Evolutionary conservation across 345 rosid genomes (phyloP), one percentile per base, ranked within the genome.

Genomic region (Boechera retrofracta): DNA sequence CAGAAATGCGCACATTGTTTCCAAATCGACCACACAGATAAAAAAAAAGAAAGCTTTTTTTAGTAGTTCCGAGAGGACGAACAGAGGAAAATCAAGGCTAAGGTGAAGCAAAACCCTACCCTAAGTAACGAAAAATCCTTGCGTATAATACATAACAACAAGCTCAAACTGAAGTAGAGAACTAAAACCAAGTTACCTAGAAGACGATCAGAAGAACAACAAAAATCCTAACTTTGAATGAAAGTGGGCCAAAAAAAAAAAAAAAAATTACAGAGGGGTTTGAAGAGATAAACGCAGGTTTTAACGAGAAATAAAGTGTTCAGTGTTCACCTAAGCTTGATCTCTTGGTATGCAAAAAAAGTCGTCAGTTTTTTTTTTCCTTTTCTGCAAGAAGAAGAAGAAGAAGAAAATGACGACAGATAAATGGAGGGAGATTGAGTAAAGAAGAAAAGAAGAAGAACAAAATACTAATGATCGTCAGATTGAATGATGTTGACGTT

Each of bases 361-460:
- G 44, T 18, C 21, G n/a, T 39, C 16, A 18, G 29, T 26, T 28
- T 11, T 4, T 21, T 21, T 35, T 9, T 39, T 39, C 0, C 0
- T 6, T 10, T 38, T 38, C 71, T 21, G 35, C 35, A 21, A 21
- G 15, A 21, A 11, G 31, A 67, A 21, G 58, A 47, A 24, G 66
- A 31, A 18, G 65, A 45, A 1, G 73, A 16, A 16, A 16, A 42
- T 7, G 70, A 12, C 35, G 2, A 29, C 49, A 48, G 5, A 47
- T 31, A 15, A 33, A 47, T 18, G 66, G 67, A 71, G 67, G 67
- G 67, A 71, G 64, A 58, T 4, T 11, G n/a, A 45, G 7, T 35
- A 35, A 35, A 35, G 38, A 35, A 35, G 2, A 7, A 5, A 33
- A 35, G 38, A 28, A 35, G 8, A 5, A 35, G 1, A 35, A 6